Base-by-base conservation (phyloP, 176 grass and related monocot genomes). In the Raddia guianensis region DNA sequence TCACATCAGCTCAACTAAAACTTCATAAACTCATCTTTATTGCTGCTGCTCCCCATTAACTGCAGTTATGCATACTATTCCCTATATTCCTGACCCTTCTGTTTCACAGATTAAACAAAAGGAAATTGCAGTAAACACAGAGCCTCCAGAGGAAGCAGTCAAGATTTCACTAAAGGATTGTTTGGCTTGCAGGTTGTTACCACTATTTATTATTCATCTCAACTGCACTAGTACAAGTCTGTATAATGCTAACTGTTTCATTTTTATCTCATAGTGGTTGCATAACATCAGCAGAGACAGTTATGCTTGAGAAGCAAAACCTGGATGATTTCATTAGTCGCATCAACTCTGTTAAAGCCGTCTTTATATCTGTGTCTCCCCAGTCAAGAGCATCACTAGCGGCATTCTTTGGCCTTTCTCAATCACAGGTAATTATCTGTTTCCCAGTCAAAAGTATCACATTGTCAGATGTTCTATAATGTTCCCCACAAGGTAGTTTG, bases 231-330 rank as follows among this genome's bases (percentile, higher is more conserved):
- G 47, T 13, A 15, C 35, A 64, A 70, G 12, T 85, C 50, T 19
- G 37, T 49, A 81, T 14, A 57, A 65, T n/a, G 37, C 71, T 88
- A 33, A 77, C 52, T 52, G 40, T 59, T 57, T 50, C 50, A 44
- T 79, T 76, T 83, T 86, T 53, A 64, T 87, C 66, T 84, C 83
- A 74, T 81, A 98, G 96, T 89, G 96, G 96, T 19, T 98, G 96
- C 59, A 83, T 98, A 75, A 95, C 96, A 65, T 98, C 96, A 49
- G 96, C 96, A 72, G 96, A 98, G 74, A 98, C 92, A 2, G 78
- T 98, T 78, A 98, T 98, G 96, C 96, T 98, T 14, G 96, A 98
- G 92, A 98, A 98, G 58, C 96, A 98, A 90, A 95, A 88, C 79
- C 75, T 98, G 84, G 84, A 83, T 82, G 96, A 95, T 77, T 93